A percentile compares a stretch with the other conserved stretches of the same genome.
Evolutionary conservation across 1,139 yeast genomes (phyloP).

Genomic region (Pichia sp.): DNA sequence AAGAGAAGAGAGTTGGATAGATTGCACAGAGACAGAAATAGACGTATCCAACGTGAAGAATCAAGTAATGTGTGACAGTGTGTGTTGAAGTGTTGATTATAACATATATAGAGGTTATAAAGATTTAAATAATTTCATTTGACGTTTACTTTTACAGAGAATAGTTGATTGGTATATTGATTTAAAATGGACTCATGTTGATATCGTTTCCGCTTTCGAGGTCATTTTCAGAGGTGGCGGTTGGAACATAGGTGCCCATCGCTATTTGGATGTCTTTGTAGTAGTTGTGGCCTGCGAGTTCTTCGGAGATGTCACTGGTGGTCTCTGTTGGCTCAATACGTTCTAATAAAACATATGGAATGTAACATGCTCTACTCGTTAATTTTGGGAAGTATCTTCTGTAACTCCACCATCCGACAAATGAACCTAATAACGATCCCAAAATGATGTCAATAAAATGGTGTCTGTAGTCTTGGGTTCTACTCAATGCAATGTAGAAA

Average conservation of each 20-base stretch:
- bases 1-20: slow-evolving; percentile 14
- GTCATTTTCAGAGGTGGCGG: slow-evolving; percentile 10
- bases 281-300: slow-evolving; percentile 13
- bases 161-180: no score
- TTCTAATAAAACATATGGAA: slow-evolving; percentile 27
- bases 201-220: not conserved
- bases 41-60: slow-evolving; percentile 10
- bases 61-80: not conserved
- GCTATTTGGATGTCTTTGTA: slow-evolving; percentile 15
- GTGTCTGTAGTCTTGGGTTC: slow-evolving; percentile 76
- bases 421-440: slow-evolving; percentile 54
- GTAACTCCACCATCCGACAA: slow-evolving; percentile 49
- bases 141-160: no score
- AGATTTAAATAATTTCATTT: no score
- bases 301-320: slow-evolving; percentile 1
- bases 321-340: slow-evolving; percentile 5
- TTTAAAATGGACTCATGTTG: not conserved
- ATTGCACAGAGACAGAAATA: slow-evolving; percentile 13
- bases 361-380: slow-evolving; percentile 25
- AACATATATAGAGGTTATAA: no score
- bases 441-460: slow-evolving; percentile 65
- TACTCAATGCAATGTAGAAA: slow-evolving; percentile 52
- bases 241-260: slow-evolving; percentile 10
- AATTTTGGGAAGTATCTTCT: slow-evolving; percentile 40
- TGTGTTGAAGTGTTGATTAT: not conserved